Evolutionary conservation across 768 basidiomycete genomes (phyloP), one percentile per base, ranked within the genome.

Genomic region (Mycena maculata): DNA sequence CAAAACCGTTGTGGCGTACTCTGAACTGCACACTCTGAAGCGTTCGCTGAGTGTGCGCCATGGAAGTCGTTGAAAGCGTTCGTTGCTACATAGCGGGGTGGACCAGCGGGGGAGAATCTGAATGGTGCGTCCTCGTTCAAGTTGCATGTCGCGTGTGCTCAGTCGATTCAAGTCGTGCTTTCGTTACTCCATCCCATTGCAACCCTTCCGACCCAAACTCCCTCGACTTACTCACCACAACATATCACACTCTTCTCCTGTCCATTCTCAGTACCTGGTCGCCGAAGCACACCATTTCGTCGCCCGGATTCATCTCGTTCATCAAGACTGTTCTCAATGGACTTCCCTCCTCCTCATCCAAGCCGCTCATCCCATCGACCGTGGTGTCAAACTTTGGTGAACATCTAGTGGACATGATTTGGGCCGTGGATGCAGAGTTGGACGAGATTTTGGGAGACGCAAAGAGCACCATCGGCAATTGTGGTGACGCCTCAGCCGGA

Each of bases 401-500:
- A 71, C 77, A 87, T 49, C 80, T 95, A 3, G 85, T 96, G 23
- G 94, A 96, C 75, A 83, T 92, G 72, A 83, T 94, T 48, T 96
- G 94, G 94, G 86, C 92, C 22, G 76, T 92, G 48, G 94, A 95
- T 78, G 83, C 87, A 39, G 88, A 91, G 69, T 76, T 95, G 64
- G 94, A 95, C 63, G 93, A 94, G 72, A 76, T 89, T 30, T 69
- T 90, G 38, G 76, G 77, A 16, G 91, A 93, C 70, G 83, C 84
- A 48, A 88, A 86, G 75, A 65, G 74, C 30, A 71, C 81, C 47
- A 72, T 86, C 48, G 74, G 79, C 38, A 75, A 77, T 27, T 73
- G 70, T 66, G 73, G 80, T 41, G 81, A 82, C n/a, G 73, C 76
- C 44, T 76, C 78, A 25, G 23, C 65, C 36, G 71, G 70, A 69